Conservation (phyloP, 1,284 basidiomycete genomes). For the Cryptococcus sp. region DNA sequence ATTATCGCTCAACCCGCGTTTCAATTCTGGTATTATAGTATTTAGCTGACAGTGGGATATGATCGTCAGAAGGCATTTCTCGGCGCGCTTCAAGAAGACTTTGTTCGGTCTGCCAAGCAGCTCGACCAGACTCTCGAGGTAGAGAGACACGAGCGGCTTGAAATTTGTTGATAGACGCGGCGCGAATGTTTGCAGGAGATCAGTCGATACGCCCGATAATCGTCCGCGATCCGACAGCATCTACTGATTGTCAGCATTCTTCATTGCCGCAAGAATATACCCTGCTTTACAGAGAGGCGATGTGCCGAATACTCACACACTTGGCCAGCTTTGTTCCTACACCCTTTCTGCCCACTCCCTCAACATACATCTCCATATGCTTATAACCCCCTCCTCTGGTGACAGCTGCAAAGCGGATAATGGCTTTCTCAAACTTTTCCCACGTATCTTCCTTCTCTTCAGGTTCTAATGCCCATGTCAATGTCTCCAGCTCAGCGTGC, state of each 20-base stretch:
- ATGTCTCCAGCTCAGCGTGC: constrained; percentile 42
- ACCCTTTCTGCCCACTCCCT: constrained; percentile 49
- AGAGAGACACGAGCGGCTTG: constrained; percentile 51
- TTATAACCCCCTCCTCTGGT: constrained; percentile 53
- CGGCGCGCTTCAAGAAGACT: constrained; percentile 55
- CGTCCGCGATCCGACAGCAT: constrained; percentile 57
- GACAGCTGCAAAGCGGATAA: constrained; percentile 50
- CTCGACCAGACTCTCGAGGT: constrained; percentile 54
- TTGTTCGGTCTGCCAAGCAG: constrained; percentile 58
- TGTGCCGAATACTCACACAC: constrained; percentile 43
- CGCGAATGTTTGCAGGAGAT: constrained; percentile 56
- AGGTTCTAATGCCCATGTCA: constrained; percentile 40
- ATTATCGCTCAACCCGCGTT: constrained; percentile 52
- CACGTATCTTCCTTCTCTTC: constrained; percentile 54
- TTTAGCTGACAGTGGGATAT: constrained; percentile 53
- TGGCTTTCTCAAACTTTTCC: constrained; percentile 51
- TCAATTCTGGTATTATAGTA: constrained; percentile 46
- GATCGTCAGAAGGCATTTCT: constrained; percentile 54
- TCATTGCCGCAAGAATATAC: too few species aligned
- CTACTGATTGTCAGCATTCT: constrained; percentile 21
- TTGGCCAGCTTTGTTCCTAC: constrained; percentile 46
- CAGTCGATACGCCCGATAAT: constrained; percentile 55
- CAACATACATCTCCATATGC: constrained; percentile 42
- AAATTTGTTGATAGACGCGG: constrained; percentile 53
- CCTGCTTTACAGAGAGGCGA: too few species aligned